A percentile compares a stretch with the other conserved stretches of the same genome.
Evolutionary conservation across 805 yeast genomes (phyloP).

Genomic region (Ogataea trehalophila): DNA sequence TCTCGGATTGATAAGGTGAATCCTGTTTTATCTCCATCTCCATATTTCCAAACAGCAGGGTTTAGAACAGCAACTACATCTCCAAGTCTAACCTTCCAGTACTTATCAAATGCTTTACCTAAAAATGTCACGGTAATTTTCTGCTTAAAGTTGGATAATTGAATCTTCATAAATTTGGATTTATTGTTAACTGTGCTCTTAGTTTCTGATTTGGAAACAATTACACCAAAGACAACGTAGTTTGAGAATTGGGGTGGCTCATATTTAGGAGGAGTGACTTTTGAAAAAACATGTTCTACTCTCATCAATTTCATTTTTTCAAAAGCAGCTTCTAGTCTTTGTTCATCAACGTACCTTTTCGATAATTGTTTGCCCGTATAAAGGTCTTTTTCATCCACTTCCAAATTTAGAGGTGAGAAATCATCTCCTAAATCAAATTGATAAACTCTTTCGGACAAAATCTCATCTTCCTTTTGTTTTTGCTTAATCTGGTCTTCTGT

Average conservation of each 20-base stretch:
- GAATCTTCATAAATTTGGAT: conserved; percentile 54
- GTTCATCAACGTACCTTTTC: conserved; percentile 42
- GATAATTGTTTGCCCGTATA: conserved; percentile 40
- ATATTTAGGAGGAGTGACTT: conserved; percentile 64
- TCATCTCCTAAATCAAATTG: conserved; percentile 31
- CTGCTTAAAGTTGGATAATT: conserved; percentile 63
- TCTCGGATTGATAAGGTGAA: conserved; percentile 56
- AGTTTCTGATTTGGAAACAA: conserved; percentile 53
- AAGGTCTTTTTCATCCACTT: conserved; percentile 40
- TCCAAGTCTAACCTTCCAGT: conserved; percentile 72
- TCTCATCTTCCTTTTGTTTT: conserved; percentile 17
- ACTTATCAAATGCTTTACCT: conserved; percentile 61
- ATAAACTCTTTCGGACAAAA: conserved; percentile 34
- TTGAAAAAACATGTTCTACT: conserved; percentile 55
- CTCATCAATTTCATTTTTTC: conserved; percentile 50
- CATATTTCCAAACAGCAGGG: conserved; percentile 51
- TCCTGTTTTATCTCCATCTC: conserved; percentile 26
- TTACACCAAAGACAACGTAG: conserved; percentile 75
- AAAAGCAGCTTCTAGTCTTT: conserved; percentile 34
- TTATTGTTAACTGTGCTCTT: conserved; percentile 36
- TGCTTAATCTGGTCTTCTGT: conserved; percentile 19
- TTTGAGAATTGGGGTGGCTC: conserved; percentile 66
- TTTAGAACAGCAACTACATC: conserved; percentile 71
- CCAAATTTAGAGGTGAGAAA: conserved; percentile 20
- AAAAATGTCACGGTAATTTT: conserved; percentile 59